Evolutionary conservation across 2,329 filamentous ascomycete species (phyloP), one percentile per base, ranked within the genome.

Genomic region (Aspergillus ochraceoroseus): DNA sequence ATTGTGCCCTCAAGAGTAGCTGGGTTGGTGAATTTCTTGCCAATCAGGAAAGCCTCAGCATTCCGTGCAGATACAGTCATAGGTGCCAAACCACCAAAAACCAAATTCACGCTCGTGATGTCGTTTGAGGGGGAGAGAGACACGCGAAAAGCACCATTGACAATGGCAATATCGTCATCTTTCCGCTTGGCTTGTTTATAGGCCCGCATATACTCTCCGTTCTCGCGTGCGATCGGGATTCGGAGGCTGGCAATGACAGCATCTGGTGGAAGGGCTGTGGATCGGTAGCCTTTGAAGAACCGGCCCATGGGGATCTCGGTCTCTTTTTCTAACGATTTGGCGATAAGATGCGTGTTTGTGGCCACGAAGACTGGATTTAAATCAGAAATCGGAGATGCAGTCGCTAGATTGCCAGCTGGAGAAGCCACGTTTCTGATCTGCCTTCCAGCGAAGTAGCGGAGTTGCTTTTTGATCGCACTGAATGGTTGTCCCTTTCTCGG

Each of bases 351-450:
- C 1, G 87, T 84, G 51, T 90, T 87, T 1, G 87, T 84, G 2
- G 87, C 89, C 62, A 95, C 85, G 35, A 98, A 82, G 0, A 95
- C 87, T 0, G 92, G 92, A 56, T 96, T 98, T 30, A 98, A 68
- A 69, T 98, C 92, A 0, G 90, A 95, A 31, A 96, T 98, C 0
- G 92, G 92, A 15, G 88, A 95, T 0, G 92, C 92, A 0, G 92
- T 98, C 1, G 85, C 89, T 20, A 98, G 67, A 56, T 96, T 98
- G 29, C 92, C 92, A 0, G 92, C 92, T 0, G 89, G 90, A 0
- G 92, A 95, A 19, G 90, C 92, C n/a, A 95, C 90, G 56, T 96
- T 98, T 53, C 92, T 79, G 57, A 98, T 96, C 58, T 98, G 92
- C 32, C 92, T 74, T 31, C 92, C 92, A 36, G 90, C 92, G 65